phyloP scores from a whole-genome alignment of 2,329 filamentous ascomycete genomes.

The Trichoderma citrinoviride region DNA sequence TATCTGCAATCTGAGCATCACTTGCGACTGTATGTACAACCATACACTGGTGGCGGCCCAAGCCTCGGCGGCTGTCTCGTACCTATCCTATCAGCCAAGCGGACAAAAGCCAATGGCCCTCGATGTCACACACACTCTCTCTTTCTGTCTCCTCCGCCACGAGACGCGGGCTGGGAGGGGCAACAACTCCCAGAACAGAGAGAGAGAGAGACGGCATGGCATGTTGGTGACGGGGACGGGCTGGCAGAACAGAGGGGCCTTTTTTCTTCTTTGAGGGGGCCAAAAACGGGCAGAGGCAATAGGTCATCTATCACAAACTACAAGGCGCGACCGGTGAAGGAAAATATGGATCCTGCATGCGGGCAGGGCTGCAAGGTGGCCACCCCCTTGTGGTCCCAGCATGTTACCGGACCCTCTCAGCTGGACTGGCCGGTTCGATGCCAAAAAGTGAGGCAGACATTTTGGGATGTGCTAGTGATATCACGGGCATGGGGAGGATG shows the following conservation, averaged over 20 bases:
- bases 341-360: conserved; percentile 17
- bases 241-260: neutral
- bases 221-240: neutral
- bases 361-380: conserved; percentile 17
- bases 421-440: conserved; percentile 11
- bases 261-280: neutral
- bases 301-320: conserved; percentile 36
- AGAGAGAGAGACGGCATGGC: neutral
- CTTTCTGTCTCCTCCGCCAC: neutral
- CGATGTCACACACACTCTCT: neutral
- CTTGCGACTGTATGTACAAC: no score
- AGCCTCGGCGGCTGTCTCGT: no score
- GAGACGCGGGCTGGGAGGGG: neutral
- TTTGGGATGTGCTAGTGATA: conserved; percentile 1
- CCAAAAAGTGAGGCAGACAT: neutral
- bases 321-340: conserved; percentile 29
- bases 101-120: neutral
- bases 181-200: neutral
- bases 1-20: no score
- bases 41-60: no score
- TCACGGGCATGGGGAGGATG: neutral
- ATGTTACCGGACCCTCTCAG: conserved; percentile 14
- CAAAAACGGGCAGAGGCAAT: conserved; percentile 14
- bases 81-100: no score
- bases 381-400: neutral